A percentile compares a stretch with the other conserved stretches of the same genome.
These are phyloP conservation scores for Schizochytrium sp. DNA, from an alignment of 108 stramenopile species.

Conservation along the genomic window DNA sequence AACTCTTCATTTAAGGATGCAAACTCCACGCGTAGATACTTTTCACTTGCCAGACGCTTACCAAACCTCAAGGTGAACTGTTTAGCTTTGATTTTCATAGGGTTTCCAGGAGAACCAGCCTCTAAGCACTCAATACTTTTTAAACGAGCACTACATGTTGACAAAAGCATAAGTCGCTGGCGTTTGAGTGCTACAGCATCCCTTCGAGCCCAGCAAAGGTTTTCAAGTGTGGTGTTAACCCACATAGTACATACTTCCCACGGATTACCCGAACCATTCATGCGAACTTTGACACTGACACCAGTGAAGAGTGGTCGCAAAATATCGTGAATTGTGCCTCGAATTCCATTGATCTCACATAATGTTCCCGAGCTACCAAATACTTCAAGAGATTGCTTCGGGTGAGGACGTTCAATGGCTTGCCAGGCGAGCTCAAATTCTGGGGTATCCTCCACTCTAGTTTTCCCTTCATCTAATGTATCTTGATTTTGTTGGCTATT, in stretches of 20 bases:
- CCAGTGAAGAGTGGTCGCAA: not conserved
- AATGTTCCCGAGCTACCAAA: not conserved
- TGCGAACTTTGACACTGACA: not conserved
- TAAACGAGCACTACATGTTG: not conserved
- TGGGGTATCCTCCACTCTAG: not conserved
- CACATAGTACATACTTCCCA: conserved; percentile 16
- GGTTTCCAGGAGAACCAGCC: not conserved
- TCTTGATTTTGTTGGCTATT: not conserved
- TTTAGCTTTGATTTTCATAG: not conserved
- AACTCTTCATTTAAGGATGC: not conserved
- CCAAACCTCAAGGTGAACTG: conserved; percentile 25
- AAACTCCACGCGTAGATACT: not conserved
- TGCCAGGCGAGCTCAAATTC: conserved; percentile 17
- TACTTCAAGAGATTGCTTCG: not conserved
- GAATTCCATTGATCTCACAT: not conserved
- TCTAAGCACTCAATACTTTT: not conserved
- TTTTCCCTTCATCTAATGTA: not conserved
- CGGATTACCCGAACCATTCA: not conserved
- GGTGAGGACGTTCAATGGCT: not conserved
- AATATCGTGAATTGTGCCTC: not conserved
- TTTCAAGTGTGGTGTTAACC: conserved; percentile 6
- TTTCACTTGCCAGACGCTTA: not conserved
- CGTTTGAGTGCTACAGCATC: not conserved
- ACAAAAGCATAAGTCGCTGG: not conserved
- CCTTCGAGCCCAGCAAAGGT: not conserved